These are phyloP conservation scores for Cairneyella variabilis DNA, from an alignment of 495 filamentous ascomycete species.

Conservation along the genomic window DNA sequence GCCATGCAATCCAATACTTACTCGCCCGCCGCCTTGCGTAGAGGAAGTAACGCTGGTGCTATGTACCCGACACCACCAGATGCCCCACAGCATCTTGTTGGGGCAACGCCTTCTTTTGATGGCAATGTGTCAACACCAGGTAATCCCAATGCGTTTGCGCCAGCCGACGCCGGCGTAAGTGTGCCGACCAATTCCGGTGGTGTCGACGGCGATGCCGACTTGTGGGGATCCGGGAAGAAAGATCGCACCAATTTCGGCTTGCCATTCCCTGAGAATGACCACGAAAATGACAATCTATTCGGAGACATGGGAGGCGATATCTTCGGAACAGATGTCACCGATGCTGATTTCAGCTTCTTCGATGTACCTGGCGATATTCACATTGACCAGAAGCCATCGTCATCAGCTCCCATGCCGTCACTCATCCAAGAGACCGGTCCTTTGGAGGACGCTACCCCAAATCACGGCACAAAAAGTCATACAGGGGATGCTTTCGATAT, in stretches of 20 bases:
- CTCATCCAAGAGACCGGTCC: neutral
- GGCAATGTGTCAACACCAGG: constrained; percentile 43
- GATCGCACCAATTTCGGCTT: constrained; percentile 34
- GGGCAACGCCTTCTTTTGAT: constrained; percentile 46
- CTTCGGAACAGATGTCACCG: constrained; percentile 81
- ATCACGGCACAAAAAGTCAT: neutral
- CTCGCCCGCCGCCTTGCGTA: constrained; percentile 42
- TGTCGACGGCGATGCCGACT: constrained; percentile 23
- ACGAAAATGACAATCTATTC: constrained; percentile 53
- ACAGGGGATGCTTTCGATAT: neutral
- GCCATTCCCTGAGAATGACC: constrained; percentile 54
- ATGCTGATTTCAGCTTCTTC: constrained; percentile 90
- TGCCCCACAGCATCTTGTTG: constrained; percentile 48
- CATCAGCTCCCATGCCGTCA: neutral
- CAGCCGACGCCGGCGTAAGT: constrained; percentile 13
- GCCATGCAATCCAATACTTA: constrained; percentile 30
- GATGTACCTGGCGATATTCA: constrained; percentile 39
- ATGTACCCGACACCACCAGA: constrained; percentile 91
- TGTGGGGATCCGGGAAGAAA: constrained; percentile 22
- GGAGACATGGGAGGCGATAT: constrained; percentile 69
- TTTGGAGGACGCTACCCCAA: neutral
- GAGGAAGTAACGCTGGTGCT: constrained; percentile 52
- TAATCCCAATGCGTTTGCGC: constrained; percentile 26
- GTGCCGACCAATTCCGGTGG: constrained; percentile 19
- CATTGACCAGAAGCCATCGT: constrained; percentile 1